Base-by-base conservation (phyloP, 495 filamentous ascomycete species). In the Annulohypoxylon bovei region DNA sequence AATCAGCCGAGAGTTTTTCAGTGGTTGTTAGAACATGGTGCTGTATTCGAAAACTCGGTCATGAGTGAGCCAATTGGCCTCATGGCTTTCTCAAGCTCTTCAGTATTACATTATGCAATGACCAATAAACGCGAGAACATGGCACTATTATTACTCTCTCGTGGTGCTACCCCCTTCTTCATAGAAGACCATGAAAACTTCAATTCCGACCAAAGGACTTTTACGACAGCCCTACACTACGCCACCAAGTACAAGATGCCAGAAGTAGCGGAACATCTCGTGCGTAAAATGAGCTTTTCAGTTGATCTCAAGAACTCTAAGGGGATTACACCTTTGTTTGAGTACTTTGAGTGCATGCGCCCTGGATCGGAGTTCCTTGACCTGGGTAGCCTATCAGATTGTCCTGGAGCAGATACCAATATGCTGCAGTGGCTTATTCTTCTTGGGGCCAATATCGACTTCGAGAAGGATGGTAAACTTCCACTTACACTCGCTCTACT, bases 401-500 rank as follows among this genome's bases (percentile, higher is more conserved):
- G n/a, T n/a, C n/a, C n/a, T n/a, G n/a, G n/a, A n/a, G n/a, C n/a
- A n/a, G n/a, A n/a, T 46, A 47, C 12, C 14, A 11, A 2, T 1
- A 42, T 42, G 16, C 4, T 66, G 5, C 3, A 37, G 27, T 42
- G 11, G 11, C 23, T 67, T 22, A 62, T 67, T 3, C 12, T 39
- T 0, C 65, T 61, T 37, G 56, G 56, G 1, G 65, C 49, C 1
- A 49, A 67, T 23, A 32, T 60, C 6, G 35, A 67, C 55, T 6
- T 1, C 18, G 33, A 18, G 16, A 6, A 18, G 0, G 1, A 40
- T 16, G 35, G 53, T 2, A 1, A 9, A 1, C 33, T 55, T 12
- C 64, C 37, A 0, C 27, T 60, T 6, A 44, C 25, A 11, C 0
- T 16, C 0, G 56, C 64, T 1, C 5, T 59, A 18, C 7, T 30